Conservation (phyloP, 2,329 filamentous ascomycete species). For the Exophiala viscosa region DNA sequence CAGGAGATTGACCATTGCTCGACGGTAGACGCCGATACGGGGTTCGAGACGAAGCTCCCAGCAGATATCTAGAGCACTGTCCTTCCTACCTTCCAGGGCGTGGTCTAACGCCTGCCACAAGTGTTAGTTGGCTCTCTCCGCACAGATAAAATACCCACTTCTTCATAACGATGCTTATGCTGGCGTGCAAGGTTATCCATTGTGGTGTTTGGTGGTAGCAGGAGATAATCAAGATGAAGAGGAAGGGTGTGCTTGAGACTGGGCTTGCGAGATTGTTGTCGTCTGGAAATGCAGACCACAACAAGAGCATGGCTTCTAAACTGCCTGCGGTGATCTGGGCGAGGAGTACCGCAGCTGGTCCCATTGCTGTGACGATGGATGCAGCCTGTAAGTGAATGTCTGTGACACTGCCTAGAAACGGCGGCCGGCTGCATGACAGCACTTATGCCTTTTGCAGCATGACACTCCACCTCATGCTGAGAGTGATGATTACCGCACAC, state of each 20-base stretch:
- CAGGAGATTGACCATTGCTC: constrained; percentile 4
- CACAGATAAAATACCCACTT: not conserved
- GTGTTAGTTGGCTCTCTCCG: not conserved
- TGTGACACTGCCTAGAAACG: not conserved
- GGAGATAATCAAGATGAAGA: not conserved
- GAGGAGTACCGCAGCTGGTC: not conserved
- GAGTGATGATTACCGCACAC: too few relatives aligned
- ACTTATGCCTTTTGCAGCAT: too few relatives aligned
- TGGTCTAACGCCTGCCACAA: not conserved
- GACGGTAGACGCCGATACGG: constrained; percentile 1
- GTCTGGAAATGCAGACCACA: not conserved
- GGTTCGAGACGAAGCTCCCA: constrained; percentile 5
- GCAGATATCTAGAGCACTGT: not conserved
- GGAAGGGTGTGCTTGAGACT: not conserved
- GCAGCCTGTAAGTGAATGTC: not conserved
- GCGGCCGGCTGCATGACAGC: not conserved
- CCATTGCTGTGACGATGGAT: not conserved
- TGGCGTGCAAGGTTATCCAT: not conserved
- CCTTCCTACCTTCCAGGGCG: not conserved
- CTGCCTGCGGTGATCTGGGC: not conserved
- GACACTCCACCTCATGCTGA: too few relatives aligned
- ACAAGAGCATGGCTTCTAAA: not conserved
- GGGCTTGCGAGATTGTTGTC: not conserved
- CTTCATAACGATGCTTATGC: not conserved
- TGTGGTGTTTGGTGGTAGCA: not conserved